Percentiles rank a stretch among this genome's conserved stretches.
Evolutionary conservation across 2,329 filamentous ascomycete species (phyloP).

Genomic region (Ceratocystis eucalypticola): DNA sequence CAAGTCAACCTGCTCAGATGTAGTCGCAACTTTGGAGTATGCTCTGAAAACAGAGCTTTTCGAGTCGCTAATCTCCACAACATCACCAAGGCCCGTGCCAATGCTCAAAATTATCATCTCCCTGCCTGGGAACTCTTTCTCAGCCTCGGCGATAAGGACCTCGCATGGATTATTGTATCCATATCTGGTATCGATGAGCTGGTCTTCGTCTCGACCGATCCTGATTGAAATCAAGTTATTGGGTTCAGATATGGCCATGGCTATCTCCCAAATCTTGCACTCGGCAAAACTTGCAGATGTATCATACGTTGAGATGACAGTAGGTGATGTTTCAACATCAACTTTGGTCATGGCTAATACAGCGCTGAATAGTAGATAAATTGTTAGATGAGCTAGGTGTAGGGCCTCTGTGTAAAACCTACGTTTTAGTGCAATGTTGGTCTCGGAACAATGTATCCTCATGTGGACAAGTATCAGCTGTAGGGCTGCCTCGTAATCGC

Average conservation of each 20-base stretch:
- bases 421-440: too few relatives aligned
- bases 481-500: too few relatives aligned
- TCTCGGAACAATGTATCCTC: too few relatives aligned
- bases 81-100: slow-evolving; percentile 23
- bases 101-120: slow-evolving; percentile 22
- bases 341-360: too few relatives aligned
- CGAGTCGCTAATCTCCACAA: slow-evolving; percentile 18
- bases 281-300: slow-evolving; percentile 18
- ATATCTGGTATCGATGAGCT: slow-evolving; percentile 25
- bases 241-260: slow-evolving; percentile 24
- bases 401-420: too few relatives aligned
- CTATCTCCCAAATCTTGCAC: slow-evolving; percentile 25
- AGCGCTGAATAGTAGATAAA: too few relatives aligned
- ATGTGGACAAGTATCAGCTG: too few relatives aligned
- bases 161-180: slow-evolving; percentile 26
- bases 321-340: too few relatives aligned
- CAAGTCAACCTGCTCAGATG: too few relatives aligned
- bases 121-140: slow-evolving; percentile 21
- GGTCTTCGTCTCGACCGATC: slow-evolving; percentile 9
- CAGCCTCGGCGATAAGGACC: slow-evolving; percentile 24
- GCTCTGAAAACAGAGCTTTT: too few relatives aligned
- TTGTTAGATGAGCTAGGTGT: too few relatives aligned
- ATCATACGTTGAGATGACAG: slow-evolving; percentile 20
- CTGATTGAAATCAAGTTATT: slow-evolving; percentile 23
- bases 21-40: too few relatives aligned